These are phyloP conservation scores for Scutellaria minor DNA, from an alignment of 257 asterid genomes.

Conservation along the genomic window DNA sequence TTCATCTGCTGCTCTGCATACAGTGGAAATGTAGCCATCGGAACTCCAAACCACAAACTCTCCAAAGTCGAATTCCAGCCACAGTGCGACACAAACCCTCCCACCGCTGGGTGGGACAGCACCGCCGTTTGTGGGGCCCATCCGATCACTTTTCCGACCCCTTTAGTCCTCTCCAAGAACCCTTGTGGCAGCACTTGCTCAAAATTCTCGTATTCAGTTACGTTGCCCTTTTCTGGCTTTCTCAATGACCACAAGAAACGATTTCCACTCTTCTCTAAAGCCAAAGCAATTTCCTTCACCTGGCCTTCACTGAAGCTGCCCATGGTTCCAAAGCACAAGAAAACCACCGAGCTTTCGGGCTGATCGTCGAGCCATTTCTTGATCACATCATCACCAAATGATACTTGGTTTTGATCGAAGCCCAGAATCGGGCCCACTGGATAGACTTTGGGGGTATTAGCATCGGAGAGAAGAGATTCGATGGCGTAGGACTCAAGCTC, in stretches of 20 bases:
- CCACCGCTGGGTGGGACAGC: constrained; percentile 53
- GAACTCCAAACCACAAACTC: constrained; percentile 64
- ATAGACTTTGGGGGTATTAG: constrained; percentile 40
- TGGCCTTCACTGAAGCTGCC: constrained; percentile 47
- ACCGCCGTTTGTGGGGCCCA: constrained; percentile 61
- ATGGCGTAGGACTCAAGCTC: constrained; percentile 53
- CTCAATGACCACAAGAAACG: constrained; percentile 63
- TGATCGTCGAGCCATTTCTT: constrained; percentile 57
- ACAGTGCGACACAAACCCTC: constrained; percentile 60
- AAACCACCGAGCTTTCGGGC: constrained; percentile 46
- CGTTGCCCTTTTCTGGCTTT: constrained; percentile 38
- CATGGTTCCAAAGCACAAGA: constrained; percentile 59
- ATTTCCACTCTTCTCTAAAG: constrained; percentile 44
- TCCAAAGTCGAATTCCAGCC: constrained; percentile 64
- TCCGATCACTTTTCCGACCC: constrained; percentile 52
- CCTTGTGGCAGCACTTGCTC: constrained; percentile 53
- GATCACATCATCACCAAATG: constrained; percentile 27
- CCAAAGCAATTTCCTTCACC: constrained; percentile 55
- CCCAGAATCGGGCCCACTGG: constrained; percentile 60
- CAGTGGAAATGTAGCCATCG: constrained; percentile 54
- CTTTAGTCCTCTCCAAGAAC: constrained; percentile 50
- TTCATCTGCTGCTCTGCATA: constrained; percentile 58
- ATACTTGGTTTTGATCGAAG: not conserved
- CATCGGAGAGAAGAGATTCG: constrained; percentile 4
- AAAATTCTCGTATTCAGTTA: constrained; percentile 36